Percentiles rank a stretch among this genome's conserved stretches.
These are phyloP conservation scores for Taphrina confusa DNA, from an alignment of 1,139 yeast species.

Conservation along the genomic window DNA sequence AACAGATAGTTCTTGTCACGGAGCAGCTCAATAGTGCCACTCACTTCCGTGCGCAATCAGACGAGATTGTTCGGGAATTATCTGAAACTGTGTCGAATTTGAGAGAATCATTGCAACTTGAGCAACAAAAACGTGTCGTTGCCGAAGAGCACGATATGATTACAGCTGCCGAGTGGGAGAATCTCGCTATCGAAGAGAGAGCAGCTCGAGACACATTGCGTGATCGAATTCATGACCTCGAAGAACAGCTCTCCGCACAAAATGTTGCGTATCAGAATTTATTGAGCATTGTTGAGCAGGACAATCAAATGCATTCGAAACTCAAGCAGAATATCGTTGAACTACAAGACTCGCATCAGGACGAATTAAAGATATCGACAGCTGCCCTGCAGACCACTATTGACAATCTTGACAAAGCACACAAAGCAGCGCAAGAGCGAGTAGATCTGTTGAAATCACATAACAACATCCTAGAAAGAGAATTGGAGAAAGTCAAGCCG, in stretches of 20 bases:
- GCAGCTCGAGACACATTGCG: constrained; percentile 44
- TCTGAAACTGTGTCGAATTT: background rate
- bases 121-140: background rate
- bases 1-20: constrained; percentile 60
- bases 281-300: constrained; percentile 37
- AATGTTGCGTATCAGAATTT: constrained; percentile 41
- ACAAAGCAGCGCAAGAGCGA: constrained; percentile 42
- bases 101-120: background rate
- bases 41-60: background rate
- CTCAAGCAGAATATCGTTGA: constrained; percentile 45
- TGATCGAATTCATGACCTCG: constrained; percentile 53
- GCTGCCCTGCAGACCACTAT: constrained; percentile 42
- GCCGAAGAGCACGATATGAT: constrained; percentile 48
- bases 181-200: constrained; percentile 46
- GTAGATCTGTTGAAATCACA: constrained; percentile 43
- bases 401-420: constrained; percentile 41
- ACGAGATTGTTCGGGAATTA: background rate
- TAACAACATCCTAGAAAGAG: constrained; percentile 42
- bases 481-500: constrained; percentile 44
- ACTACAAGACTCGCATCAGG: constrained; percentile 51
- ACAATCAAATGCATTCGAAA: constrained; percentile 37
- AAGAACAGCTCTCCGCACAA: constrained; percentile 47
- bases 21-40: constrained; percentile 58
- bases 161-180: constrained; percentile 50
- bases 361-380: constrained; percentile 45